Conservation (phyloP, 116 monocot species). For the Thalassia testudinum region DNA sequence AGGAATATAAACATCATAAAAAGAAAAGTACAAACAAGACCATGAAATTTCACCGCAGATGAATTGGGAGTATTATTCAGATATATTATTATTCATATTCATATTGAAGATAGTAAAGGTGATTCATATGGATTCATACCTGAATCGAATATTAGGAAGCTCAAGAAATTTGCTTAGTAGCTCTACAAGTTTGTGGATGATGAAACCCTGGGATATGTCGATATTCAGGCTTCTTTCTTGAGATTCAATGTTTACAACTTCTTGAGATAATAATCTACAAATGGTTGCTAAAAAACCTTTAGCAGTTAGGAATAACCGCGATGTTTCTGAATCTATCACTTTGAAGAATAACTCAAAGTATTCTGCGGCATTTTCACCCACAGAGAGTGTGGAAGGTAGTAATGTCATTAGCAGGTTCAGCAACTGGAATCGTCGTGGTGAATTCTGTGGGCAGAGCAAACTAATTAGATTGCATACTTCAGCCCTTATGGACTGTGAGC, state of each 20-base stretch:
- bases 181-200: slow-evolving; percentile 94
- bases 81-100: slow-evolving; percentile 1
- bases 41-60: neutral
- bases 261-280: slow-evolving; percentile 65
- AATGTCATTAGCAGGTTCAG: slow-evolving; percentile 67
- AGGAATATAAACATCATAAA: too few species aligned
- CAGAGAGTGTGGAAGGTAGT: slow-evolving; percentile 60
- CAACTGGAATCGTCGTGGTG: slow-evolving; percentile 68
- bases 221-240: slow-evolving; percentile 81
- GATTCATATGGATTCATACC: slow-evolving; percentile 26
- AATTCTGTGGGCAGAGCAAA: slow-evolving; percentile 61
- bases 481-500: slow-evolving; percentile 90
- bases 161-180: slow-evolving; percentile 92
- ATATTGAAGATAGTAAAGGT: neutral
- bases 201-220: slow-evolving; percentile 96
- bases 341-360: slow-evolving; percentile 90
- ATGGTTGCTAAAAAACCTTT: slow-evolving; percentile 59
- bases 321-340: slow-evolving; percentile 61
- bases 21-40: neutral
- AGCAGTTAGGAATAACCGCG: slow-evolving; percentile 80
- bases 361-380: slow-evolving; percentile 93
- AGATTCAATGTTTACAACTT: slow-evolving; percentile 68
- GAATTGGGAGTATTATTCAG: too few species aligned
- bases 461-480: slow-evolving; percentile 77
- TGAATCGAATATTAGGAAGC: slow-evolving; percentile 70